phyloP scores from a whole-genome alignment of 495 filamentous ascomycete genomes.

The Talaromyces adpressus region DNA sequence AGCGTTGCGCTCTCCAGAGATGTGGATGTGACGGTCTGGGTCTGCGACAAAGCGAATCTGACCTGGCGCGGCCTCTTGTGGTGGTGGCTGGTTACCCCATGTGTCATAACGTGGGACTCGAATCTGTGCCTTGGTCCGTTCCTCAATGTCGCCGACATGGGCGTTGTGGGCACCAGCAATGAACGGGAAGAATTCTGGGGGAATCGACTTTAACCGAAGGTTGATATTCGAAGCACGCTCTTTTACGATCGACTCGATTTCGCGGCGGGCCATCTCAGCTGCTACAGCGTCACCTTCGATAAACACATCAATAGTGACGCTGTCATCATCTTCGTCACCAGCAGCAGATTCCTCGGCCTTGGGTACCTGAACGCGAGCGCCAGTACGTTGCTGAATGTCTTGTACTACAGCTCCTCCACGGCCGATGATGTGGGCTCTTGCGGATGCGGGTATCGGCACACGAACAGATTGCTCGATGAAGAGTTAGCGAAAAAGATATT shows the following conservation, averaged over 20 bases:
- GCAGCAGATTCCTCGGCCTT: constrained; percentile 56
- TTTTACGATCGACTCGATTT: constrained; percentile 75
- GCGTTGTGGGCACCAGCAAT: constrained; percentile 76
- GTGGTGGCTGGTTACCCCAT: constrained; percentile 63
- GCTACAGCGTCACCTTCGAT: constrained; percentile 88
- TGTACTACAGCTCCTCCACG: constrained; percentile 85
- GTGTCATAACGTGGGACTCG: constrained; percentile 74
- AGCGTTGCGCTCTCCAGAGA: constrained; percentile 78
- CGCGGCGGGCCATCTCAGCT: constrained; percentile 69
- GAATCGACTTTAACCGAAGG: constrained; percentile 69
- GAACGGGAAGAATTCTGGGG: constrained; percentile 92
- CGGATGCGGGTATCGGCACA: constrained; percentile 73
- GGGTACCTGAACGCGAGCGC: constrained; percentile 82
- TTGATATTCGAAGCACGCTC: constrained; percentile 78
- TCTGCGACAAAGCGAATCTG: constrained; percentile 63
- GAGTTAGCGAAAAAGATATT: constrained; percentile 10
- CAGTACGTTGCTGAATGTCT: constrained; percentile 73
- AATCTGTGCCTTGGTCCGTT: constrained; percentile 62
- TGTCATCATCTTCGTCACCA: constrained; percentile 58
- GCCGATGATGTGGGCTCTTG: constrained; percentile 84
- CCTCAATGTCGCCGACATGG: constrained; percentile 59
- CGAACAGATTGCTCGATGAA: constrained; percentile 57
- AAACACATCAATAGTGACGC: constrained; percentile 70
- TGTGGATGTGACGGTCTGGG: constrained; percentile 62
- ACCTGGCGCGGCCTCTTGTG: constrained; percentile 54